Conservation (phyloP, 495 filamentous ascomycete species). For the Talaromyces stipitatus region DNA sequence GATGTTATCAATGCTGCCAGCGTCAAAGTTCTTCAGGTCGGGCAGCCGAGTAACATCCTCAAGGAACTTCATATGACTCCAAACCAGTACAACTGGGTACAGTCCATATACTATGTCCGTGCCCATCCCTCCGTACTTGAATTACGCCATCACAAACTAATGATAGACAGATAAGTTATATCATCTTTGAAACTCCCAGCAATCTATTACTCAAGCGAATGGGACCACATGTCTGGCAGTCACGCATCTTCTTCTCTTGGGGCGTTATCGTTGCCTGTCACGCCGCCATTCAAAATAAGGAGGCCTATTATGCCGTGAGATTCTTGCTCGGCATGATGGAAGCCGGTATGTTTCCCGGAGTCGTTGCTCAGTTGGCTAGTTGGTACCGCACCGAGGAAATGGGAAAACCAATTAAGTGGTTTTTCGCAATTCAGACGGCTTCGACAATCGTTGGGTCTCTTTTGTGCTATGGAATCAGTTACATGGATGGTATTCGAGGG, state of each 20-base stretch:
- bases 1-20: conserved; percentile 25
- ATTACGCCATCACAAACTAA: background rate
- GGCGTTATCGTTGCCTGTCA: conserved; percentile 26
- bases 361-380: conserved; percentile 24
- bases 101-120: conserved; percentile 22
- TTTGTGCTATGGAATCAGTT: conserved; percentile 24
- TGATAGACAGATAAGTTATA: conserved; percentile 20
- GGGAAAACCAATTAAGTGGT: conserved; percentile 19
- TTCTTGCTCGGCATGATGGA: conserved; percentile 31
- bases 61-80: conserved; percentile 24
- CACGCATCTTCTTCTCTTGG: conserved; percentile 29
- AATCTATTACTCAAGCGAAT: conserved; percentile 26
- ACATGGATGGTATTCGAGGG: conserved; percentile 20
- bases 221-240: conserved; percentile 25
- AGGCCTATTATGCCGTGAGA: conserved; percentile 19
- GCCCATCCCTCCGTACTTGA: background rate
- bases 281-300: conserved; percentile 24
- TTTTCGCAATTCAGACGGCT: conserved; percentile 16
- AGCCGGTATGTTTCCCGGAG: conserved; percentile 30
- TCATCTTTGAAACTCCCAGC: conserved; percentile 24
- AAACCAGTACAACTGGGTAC: conserved; percentile 28
- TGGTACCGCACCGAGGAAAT: conserved; percentile 35
- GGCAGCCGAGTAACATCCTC: conserved; percentile 17
- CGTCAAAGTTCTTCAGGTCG: conserved; percentile 30
- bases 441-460: conserved; percentile 25